Percentiles rank a stretch among this genome's conserved stretches.
Evolutionary conservation across 257 asterid species (phyloP).

Genomic region (Plantago elongata): DNA sequence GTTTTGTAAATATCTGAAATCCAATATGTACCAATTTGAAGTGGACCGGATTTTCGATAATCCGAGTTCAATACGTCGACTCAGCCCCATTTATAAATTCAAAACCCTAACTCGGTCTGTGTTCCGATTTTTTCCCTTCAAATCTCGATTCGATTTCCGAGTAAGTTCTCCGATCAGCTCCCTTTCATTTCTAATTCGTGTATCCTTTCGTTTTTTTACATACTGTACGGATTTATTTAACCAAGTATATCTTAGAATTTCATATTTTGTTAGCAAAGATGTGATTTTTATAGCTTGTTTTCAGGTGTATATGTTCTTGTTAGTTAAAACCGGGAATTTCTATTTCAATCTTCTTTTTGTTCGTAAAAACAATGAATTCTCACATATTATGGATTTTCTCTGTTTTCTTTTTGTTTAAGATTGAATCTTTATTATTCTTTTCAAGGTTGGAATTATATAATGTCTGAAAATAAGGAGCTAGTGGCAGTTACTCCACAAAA

Average conservation of each 20-base stretch:
- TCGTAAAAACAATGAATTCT: not conserved
- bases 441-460: not conserved
- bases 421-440: not conserved
- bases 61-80: not conserved
- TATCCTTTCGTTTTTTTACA: not conserved
- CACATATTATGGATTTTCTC: not conserved
- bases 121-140: not conserved
- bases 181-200: not conserved
- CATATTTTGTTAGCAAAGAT: not conserved
- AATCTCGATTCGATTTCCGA: not conserved
- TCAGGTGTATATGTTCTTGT: not conserved
- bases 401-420: not conserved
- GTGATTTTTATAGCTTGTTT: not conserved
- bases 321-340: too few species aligned
- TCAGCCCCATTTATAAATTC: not conserved
- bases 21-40: too few species aligned
- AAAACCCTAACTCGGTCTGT: constrained; percentile 11
- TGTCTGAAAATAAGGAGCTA: constrained; percentile 48
- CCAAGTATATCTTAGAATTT: not conserved
- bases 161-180: not conserved
- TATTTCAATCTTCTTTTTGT: not conserved
- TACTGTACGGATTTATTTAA: not conserved
- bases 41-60: too few species aligned
- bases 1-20: too few species aligned
- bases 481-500: constrained; percentile 80